These are phyloP conservation scores for Lipomyces orientalis DNA, from an alignment of 805 yeast species.

Conservation along the genomic window DNA sequence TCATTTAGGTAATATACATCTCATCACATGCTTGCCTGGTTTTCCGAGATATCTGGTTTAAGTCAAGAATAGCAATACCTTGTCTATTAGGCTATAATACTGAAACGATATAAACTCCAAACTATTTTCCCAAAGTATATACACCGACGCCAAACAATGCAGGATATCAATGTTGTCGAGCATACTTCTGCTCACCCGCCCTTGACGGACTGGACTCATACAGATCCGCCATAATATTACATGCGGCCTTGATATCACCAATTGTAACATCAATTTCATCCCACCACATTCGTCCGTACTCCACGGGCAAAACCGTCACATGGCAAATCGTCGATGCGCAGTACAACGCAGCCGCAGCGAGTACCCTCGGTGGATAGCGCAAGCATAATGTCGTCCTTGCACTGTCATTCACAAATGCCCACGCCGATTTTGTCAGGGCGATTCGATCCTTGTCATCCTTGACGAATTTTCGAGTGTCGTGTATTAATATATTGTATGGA, in stretches of 20 bases:
- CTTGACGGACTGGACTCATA: slow-evolving; percentile 22
- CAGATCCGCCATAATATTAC: slow-evolving; percentile 39
- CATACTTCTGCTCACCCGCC: slow-evolving; percentile 29
- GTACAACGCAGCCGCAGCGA: slow-evolving; percentile 50
- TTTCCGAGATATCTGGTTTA: too few relatives aligned
- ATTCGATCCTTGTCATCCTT: slow-evolving; percentile 35
- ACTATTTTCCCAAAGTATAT: slow-evolving; percentile 6
- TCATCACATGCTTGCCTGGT: too few relatives aligned
- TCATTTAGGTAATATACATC: too few relatives aligned
- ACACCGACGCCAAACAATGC: not conserved
- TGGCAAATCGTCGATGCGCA: slow-evolving; percentile 42
- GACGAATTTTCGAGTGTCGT: slow-evolving; percentile 34
- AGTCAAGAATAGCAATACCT: not conserved
- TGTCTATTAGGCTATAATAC: not conserved
- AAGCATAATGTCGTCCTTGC: slow-evolving; percentile 47
- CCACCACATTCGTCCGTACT: slow-evolving; percentile 30
- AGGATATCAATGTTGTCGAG: slow-evolving; percentile 1
- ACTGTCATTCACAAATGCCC: slow-evolving; percentile 50
- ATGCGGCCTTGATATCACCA: slow-evolving; percentile 34
- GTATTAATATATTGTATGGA: slow-evolving; percentile 42
- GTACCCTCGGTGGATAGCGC: slow-evolving; percentile 41
- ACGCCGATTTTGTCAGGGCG: slow-evolving; percentile 43
- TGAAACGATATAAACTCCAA: not conserved
- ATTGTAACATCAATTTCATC: slow-evolving; percentile 30
- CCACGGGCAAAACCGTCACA: slow-evolving; percentile 15